A percentile compares a stretch with the other conserved stretches of the same genome.
Evolutionary conservation across 2,329 filamentous ascomycete genomes (phyloP).

Genomic region (Simplicillium aogashimaense): DNA sequence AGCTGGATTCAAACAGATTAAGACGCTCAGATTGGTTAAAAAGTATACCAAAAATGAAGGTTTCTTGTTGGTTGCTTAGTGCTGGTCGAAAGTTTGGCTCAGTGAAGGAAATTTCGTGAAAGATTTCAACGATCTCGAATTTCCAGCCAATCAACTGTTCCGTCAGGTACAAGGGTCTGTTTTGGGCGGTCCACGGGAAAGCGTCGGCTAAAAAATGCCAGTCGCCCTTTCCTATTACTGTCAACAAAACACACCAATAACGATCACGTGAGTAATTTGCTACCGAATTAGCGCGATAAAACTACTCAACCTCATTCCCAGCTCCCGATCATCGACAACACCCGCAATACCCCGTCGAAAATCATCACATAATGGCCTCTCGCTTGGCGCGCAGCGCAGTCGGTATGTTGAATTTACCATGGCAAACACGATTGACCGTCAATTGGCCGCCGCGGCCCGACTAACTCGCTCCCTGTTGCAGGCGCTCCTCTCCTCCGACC

Average conservation of each 20-base stretch:
- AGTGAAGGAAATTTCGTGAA: constrained; percentile 13
- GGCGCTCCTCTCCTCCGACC: constrained; percentile 88
- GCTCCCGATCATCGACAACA: constrained; percentile 34
- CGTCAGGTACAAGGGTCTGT: constrained; percentile 3
- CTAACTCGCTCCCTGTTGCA: constrained; percentile 26
- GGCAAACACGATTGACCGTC: constrained; percentile 14
- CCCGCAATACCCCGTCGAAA: constrained; percentile 40
- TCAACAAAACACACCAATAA: not conserved
- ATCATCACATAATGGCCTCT: constrained; percentile 83
- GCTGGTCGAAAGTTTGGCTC: too few species aligned
- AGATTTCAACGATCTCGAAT: constrained; percentile 18
- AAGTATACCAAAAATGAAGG: too few species aligned
- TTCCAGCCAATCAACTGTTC: constrained; percentile 17
- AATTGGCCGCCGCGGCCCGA: constrained; percentile 21
- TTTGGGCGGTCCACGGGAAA: constrained; percentile 1
- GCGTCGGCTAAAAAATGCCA: constrained; percentile 7
- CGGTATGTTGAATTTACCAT: constrained; percentile 53
- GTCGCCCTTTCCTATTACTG: too few species aligned
- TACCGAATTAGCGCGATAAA: constrained; percentile 37
- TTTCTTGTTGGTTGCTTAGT: too few species aligned
- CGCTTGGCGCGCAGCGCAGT: constrained; percentile 91
- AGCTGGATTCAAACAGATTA: not conserved
- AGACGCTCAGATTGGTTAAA: not conserved
- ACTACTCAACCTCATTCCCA: constrained; percentile 37
- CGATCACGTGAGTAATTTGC: constrained; percentile 26